These are phyloP conservation scores for Ettlia oleoabundans DNA, from an alignment of 139 green algal genomes.

Conservation along the genomic window DNA sequence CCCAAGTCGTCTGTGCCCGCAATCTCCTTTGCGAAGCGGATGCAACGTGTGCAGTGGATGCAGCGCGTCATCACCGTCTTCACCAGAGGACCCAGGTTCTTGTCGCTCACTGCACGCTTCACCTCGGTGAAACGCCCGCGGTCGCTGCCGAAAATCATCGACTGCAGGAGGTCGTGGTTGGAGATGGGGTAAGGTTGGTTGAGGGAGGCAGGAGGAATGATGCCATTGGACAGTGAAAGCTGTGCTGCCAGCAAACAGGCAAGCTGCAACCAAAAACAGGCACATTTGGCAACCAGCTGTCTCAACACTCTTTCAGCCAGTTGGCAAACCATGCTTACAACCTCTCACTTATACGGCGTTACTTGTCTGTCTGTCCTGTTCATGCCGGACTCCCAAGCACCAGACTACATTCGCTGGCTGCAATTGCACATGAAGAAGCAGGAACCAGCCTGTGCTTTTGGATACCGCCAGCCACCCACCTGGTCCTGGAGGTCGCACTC, in stretches of 20 bases:
- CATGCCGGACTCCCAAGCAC: too few species aligned
- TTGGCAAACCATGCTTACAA: too few species aligned
- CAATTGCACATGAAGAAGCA: neutral
- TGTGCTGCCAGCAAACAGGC: neutral
- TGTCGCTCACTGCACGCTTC: conserved; percentile 94
- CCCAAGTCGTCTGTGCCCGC: conserved; percentile 95
- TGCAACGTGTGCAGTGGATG: conserved; percentile 96
- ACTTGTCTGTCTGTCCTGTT: too few species aligned
- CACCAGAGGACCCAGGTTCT: conserved; percentile 96
- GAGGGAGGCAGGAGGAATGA: too few species aligned
- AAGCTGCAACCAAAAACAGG: neutral
- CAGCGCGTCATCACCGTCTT: conserved; percentile 93
- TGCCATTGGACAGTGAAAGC: too few species aligned
- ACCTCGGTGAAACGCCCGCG: conserved; percentile 90
- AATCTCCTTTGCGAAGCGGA: conserved; percentile 95
- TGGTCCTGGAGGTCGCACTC: conserved; percentile 98
- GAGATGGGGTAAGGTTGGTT: too few species aligned
- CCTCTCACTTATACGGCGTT: too few species aligned
- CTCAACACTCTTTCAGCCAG: too few species aligned
- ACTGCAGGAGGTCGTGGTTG: conserved; percentile 72
- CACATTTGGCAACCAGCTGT: too few species aligned
- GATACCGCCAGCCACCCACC: conserved; percentile 17
- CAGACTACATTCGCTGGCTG: too few species aligned
- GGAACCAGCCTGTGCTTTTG: neutral
- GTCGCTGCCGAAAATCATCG: conserved; percentile 95